phyloP scores from a whole-genome alignment of 768 basidiomycete genomes.

The Gyrodon lividus region DNA sequence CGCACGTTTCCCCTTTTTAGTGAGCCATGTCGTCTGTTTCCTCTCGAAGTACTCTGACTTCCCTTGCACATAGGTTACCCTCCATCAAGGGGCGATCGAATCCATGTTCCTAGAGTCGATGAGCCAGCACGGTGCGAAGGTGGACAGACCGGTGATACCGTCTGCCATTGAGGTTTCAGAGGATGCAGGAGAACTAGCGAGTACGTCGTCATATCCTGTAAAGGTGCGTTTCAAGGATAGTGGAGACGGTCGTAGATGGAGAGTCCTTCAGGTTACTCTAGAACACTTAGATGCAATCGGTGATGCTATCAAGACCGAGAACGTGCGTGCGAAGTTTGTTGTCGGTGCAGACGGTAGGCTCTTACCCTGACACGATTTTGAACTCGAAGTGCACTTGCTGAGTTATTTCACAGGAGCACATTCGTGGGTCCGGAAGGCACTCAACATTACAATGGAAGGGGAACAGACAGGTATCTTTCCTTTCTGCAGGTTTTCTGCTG shows the following conservation, averaged over 20 bases:
- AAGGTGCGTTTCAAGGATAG: slow-evolving; percentile 2
- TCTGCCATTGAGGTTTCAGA: slow-evolving; percentile 23
- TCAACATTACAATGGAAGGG: slow-evolving; percentile 40
- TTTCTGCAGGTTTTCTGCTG: neutral
- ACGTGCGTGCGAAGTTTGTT: slow-evolving; percentile 23
- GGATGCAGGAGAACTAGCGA: slow-evolving; percentile 35
- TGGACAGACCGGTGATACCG: slow-evolving; percentile 32
- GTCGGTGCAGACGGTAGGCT: slow-evolving; percentile 25
- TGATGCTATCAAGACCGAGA: slow-evolving; percentile 26
- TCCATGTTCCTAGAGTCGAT: slow-evolving; percentile 34
- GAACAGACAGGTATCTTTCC: slow-evolving; percentile 33
- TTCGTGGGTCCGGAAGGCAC: slow-evolving; percentile 40
- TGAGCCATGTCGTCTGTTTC: neutral
- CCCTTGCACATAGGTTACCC: slow-evolving; percentile 14
- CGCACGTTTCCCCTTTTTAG: slow-evolving; percentile 68
- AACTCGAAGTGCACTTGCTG: no score
- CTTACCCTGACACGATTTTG: no score
- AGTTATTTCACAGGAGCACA: slow-evolving; percentile 28
- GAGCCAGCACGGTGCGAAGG: slow-evolving; percentile 19
- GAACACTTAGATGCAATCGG: slow-evolving; percentile 13
- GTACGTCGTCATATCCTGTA: slow-evolving; percentile 9
- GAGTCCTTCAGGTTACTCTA: neutral
- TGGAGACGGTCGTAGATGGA: neutral
- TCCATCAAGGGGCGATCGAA: slow-evolving; percentile 35
- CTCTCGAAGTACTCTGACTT: no score